These are phyloP conservation scores for Talaromyces sp. DNA, from an alignment of 2,329 filamentous ascomycete species.

Conservation along the genomic window DNA sequence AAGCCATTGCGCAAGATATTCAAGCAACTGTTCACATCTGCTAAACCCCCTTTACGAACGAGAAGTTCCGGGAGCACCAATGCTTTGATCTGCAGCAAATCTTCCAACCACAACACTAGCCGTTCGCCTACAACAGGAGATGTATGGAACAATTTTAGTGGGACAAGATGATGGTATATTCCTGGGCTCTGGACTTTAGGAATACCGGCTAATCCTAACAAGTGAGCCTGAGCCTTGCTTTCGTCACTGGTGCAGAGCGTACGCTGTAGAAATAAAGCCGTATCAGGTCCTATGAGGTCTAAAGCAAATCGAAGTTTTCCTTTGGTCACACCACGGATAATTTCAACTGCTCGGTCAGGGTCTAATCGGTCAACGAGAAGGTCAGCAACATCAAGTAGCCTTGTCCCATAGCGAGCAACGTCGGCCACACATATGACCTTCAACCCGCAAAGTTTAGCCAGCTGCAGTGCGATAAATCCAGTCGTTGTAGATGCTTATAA, in stretches of 20 bases:
- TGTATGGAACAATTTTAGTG: conserved; percentile 71
- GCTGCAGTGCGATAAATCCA: conserved; percentile 59
- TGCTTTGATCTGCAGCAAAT: conserved; percentile 49
- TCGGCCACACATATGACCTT: conserved; percentile 62
- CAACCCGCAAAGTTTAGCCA: conserved; percentile 61
- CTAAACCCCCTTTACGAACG: conserved; percentile 55
- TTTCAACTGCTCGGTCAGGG: conserved; percentile 56
- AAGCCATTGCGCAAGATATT: conserved; percentile 61
- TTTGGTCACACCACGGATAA: conserved; percentile 55
- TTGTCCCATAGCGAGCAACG: conserved; percentile 34
- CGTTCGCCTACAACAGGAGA: conserved; percentile 56
- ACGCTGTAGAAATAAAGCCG: conserved; percentile 52
- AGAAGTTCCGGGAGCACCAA: conserved; percentile 56
- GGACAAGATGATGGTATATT: conserved; percentile 57
- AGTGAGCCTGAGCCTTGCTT: conserved; percentile 41
- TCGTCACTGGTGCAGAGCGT: conserved; percentile 32
- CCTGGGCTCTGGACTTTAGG: conserved; percentile 50
- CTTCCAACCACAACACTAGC: conserved; percentile 61
- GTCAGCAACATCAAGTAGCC: conserved; percentile 44
- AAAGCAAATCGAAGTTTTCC: conserved; percentile 59
- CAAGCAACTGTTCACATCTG: conserved; percentile 59
- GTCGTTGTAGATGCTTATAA: conserved; percentile 58
- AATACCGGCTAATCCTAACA: conserved; percentile 62
- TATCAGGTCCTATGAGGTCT: conserved; percentile 63
- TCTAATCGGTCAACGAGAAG: conserved; percentile 64